Evolutionary conservation across 139 green algal species (phyloP), one percentile per base, ranked within the genome.

Genomic region (Diplosphaera chodatii): DNA sequence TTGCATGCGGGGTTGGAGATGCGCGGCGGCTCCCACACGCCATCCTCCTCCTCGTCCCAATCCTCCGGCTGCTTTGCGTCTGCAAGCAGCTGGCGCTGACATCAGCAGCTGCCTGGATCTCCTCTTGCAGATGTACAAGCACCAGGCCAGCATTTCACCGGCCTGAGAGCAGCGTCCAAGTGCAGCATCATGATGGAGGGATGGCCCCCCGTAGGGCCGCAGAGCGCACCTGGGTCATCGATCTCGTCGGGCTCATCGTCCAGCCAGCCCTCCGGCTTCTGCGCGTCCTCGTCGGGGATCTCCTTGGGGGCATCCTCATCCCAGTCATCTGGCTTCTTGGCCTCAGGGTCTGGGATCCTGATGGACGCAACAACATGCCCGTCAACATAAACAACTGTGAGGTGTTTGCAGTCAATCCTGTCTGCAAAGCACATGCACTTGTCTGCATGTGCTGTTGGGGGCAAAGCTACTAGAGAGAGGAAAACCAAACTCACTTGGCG

Each of bases 31-130:
- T 93, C 87, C 94, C 94, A 98, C 37, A 88, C 85, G 34, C 94
- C 94, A 55, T 98, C 90, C 80, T 97, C 88, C 48, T 96, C 93
- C 40, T 96, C 89, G 74, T 98, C 94, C 94, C 94, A 98, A 67
- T 96, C 90, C n/a, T 92, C 86, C 10, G 94, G 94, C 73, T 92
- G 88, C 23, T 64, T 77, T 33, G 91, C 91, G 37, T 86, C 82
- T 86, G 81, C n/a, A n/a, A n/a, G n/a, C n/a, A n/a, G n/a, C n/a
- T n/a, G n/a, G n/a, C n/a, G n/a, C n/a, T n/a, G n/a, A n/a, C n/a
- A n/a, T n/a, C n/a, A n/a, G n/a, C n/a, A n/a, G n/a, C n/a, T n/a
- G n/a, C n/a, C n/a, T n/a, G n/a, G n/a, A n/a, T n/a, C n/a, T n/a
- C n/a, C n/a, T n/a, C n/a, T n/a, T n/a, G n/a, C n/a, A n/a, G n/a